These are phyloP conservation scores for Agrocybe chaxingu DNA, from an alignment of 768 basidiomycete species.

Conservation along the genomic window DNA sequence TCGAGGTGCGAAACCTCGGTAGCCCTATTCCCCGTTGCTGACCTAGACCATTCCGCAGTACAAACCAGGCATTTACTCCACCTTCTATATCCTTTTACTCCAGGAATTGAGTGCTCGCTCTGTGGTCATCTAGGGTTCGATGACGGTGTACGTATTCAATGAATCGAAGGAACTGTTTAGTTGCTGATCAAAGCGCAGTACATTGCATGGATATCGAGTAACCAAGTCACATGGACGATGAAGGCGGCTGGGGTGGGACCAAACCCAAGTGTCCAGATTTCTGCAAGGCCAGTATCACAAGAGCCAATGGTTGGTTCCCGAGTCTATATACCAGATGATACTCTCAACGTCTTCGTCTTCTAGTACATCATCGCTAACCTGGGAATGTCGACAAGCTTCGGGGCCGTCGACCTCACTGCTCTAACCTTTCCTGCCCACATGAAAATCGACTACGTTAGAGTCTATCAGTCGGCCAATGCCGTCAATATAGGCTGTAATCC, in stretches of 20 bases:
- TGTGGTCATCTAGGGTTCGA: slow-evolving; percentile 50
- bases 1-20: slow-evolving; percentile 46
- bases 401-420: slow-evolving; percentile 61
- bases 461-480: slow-evolving; percentile 65
- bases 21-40: neutral
- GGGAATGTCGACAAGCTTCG: slow-evolving; percentile 82
- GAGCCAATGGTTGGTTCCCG: slow-evolving; percentile 75
- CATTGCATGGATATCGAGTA: slow-evolving; percentile 80
- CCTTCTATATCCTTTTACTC: neutral
- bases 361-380: slow-evolving; percentile 83
- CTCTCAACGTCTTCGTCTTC: neutral
- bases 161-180: neutral
- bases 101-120: no score
- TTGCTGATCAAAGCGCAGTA: slow-evolving; percentile 42
- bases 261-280: slow-evolving; percentile 57
- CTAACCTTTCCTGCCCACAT: slow-evolving; percentile 65
- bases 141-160: slow-evolving; percentile 43
- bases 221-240: slow-evolving; percentile 72
- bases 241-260: slow-evolving; percentile 64
- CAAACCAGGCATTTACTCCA: slow-evolving; percentile 29
- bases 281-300: slow-evolving; percentile 64
- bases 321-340: neutral
- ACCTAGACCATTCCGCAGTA: slow-evolving; percentile 25
- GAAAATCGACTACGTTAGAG: slow-evolving; percentile 52
- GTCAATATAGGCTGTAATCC: slow-evolving; percentile 77